These are phyloP conservation scores for Fusarium hainanense DNA, from an alignment of 2,329 filamentous ascomycete genomes.

Conservation along the genomic window DNA sequence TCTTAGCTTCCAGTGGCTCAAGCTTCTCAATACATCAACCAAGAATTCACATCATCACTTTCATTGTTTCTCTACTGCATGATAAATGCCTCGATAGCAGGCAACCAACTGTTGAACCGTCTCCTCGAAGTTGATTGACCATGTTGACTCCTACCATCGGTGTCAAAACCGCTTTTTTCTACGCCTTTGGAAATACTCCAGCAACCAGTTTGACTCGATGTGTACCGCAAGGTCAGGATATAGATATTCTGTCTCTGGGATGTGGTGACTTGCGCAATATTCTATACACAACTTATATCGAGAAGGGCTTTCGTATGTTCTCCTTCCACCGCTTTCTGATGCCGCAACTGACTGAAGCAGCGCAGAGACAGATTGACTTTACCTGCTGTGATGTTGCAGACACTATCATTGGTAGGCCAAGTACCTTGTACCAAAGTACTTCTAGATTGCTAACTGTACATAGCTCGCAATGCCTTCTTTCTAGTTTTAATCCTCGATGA, in stretches of 20 bases:
- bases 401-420: constrained; percentile 59
- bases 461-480: constrained; percentile 67
- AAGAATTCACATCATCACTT: background rate
- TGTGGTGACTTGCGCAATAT: constrained; percentile 68
- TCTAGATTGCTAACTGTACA: background rate
- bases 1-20: background rate
- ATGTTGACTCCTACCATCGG: constrained; percentile 55
- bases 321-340: background rate
- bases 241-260: constrained; percentile 63
- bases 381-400: constrained; percentile 67
- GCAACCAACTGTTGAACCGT: background rate
- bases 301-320: constrained; percentile 53
- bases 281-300: constrained; percentile 62
- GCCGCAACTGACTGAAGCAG: constrained; percentile 46
- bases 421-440: constrained; percentile 1
- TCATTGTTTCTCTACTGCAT: background rate
- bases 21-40: constrained; percentile 3
- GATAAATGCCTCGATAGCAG: background rate
- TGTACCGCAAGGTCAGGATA: constrained; percentile 62
- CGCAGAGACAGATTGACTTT: constrained; percentile 60
- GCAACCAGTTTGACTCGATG: constrained; percentile 61
- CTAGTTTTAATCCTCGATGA: constrained; percentile 63
- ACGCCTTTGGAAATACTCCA: constrained; percentile 66
- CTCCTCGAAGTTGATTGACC: background rate
- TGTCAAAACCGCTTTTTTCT: constrained; percentile 51